phyloP scores from a whole-genome alignment of 257 asterid species.

The Primulina tabacum region DNA sequence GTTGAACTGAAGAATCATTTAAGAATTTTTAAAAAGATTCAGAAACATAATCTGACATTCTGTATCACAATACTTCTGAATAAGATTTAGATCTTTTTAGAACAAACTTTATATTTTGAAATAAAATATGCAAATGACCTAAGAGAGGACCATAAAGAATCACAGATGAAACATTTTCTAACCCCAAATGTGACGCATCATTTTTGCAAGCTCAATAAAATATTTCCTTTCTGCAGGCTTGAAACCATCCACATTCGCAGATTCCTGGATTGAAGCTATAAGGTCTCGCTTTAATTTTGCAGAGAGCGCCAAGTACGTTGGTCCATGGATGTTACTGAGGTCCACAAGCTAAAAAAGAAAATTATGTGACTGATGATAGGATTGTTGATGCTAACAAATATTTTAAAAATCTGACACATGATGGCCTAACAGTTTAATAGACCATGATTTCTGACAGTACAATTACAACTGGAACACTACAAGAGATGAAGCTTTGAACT shows the following conservation, averaged over 20 bases:
- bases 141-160: slow-evolving; percentile 7
- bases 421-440: not conserved
- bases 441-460: not conserved
- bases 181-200: slow-evolving; percentile 73
- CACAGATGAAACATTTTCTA: slow-evolving; percentile 34
- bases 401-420: slow-evolving; percentile 1
- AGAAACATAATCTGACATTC: not conserved
- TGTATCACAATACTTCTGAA: slow-evolving; percentile 3
- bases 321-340: slow-evolving; percentile 57
- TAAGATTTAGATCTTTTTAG: slow-evolving; percentile 9
- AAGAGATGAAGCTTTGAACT: not conserved
- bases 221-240: slow-evolving; percentile 64
- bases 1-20: slow-evolving; percentile 2
- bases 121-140: slow-evolving; percentile 15
- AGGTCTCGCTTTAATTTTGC: slow-evolving; percentile 63
- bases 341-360: slow-evolving; percentile 60
- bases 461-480: not conserved
- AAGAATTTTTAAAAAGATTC: slow-evolving; percentile 10
- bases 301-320: slow-evolving; percentile 47
- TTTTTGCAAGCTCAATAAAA: slow-evolving; percentile 52
- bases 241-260: slow-evolving; percentile 42
- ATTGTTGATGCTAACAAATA: slow-evolving; percentile 14
- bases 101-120: slow-evolving; percentile 20
- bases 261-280: slow-evolving; percentile 63
- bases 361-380: not conserved